These are phyloP conservation scores for Vanilla planifolia DNA, from an alignment of 106 monocot genomes.

Conservation along the genomic window DNA sequence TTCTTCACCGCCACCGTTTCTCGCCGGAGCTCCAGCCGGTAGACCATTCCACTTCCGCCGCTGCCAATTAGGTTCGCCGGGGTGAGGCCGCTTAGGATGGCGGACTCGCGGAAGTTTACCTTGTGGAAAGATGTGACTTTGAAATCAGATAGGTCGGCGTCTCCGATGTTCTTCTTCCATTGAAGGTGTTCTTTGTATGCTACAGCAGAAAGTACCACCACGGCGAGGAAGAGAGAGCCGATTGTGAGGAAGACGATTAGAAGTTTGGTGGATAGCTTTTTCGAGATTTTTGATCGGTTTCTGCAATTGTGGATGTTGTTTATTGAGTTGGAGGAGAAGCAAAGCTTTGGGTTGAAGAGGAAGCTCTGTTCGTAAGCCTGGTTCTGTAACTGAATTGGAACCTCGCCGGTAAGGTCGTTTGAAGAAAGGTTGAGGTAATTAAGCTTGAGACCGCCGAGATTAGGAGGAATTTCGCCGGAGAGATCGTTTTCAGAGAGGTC, in stretches of 20 bases:
- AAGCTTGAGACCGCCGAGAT: slow-evolving; percentile 22
- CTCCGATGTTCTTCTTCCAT: not conserved
- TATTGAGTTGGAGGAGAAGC: slow-evolving; percentile 11
- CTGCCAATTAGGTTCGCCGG: slow-evolving; percentile 36
- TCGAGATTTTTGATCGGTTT: not conserved
- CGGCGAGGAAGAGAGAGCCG: slow-evolving; percentile 16
- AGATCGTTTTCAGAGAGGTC: slow-evolving; percentile 35
- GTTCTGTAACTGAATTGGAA: slow-evolving; percentile 17
- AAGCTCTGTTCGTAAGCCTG: slow-evolving; percentile 17
- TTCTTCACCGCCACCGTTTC: slow-evolving; percentile 41
- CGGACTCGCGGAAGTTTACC: slow-evolving; percentile 28
- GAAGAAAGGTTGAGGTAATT: slow-evolving; percentile 29
- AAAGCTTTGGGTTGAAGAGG: slow-evolving; percentile 44
- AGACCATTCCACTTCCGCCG: slow-evolving; percentile 43
- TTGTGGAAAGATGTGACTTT: slow-evolving; percentile 42
- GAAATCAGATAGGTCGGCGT: slow-evolving; percentile 12
- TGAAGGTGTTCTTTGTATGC: slow-evolving; percentile 17
- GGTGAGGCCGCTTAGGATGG: slow-evolving; percentile 26
- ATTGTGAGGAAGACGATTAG: slow-evolving; percentile 25
- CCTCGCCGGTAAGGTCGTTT: slow-evolving; percentile 31
- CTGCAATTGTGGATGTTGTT: slow-evolving; percentile 20
- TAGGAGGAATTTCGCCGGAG: slow-evolving; percentile 27
- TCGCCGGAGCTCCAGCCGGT: slow-evolving; percentile 8
- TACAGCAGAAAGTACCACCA: slow-evolving; percentile 12
- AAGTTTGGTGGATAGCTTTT: slow-evolving; percentile 12